Conservation (phyloP, 2,329 filamentous ascomycete genomes). For the Epichloe aotearoae region DNA sequence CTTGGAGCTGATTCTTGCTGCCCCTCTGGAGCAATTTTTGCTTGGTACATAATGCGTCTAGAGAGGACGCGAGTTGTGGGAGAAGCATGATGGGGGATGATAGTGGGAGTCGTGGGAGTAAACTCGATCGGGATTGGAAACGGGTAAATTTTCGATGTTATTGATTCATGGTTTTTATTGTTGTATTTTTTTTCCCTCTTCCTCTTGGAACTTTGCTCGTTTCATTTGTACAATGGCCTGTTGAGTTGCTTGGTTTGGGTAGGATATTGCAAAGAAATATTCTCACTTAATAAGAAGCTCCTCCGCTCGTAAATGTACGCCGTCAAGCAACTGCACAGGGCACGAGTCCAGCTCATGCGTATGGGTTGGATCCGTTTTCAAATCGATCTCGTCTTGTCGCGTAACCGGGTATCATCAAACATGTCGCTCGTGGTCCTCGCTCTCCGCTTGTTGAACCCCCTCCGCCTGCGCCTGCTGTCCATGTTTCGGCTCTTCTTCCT, state of each 20-base stretch:
- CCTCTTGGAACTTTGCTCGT: not conserved
- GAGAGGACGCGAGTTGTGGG: slow-evolving; percentile 1
- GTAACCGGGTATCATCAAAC: no score
- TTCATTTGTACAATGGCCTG: slow-evolving; percentile 1
- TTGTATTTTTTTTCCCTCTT: not conserved
- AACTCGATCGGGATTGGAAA: slow-evolving; percentile 3
- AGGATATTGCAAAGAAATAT: slow-evolving; percentile 13
- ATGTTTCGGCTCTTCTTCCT: slow-evolving; percentile 30
- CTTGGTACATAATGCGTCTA: slow-evolving; percentile 8
- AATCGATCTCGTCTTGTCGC: not conserved
- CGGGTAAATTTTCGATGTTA: slow-evolving; percentile 1
- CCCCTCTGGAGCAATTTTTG: not conserved
- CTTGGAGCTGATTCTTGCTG: not conserved
- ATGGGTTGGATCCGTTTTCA: not conserved
- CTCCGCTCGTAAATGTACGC: not conserved
- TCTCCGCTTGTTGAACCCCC: slow-evolving; percentile 14
- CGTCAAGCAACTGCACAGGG: not conserved
- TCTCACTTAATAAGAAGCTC: slow-evolving; percentile 1
- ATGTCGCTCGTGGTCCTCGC: slow-evolving; percentile 10
- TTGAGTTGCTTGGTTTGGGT: slow-evolving; percentile 10
- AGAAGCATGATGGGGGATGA: not conserved
- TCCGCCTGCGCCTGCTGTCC: slow-evolving; percentile 16
- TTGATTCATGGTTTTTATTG: not conserved
- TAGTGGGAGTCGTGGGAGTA: slow-evolving; percentile 5
- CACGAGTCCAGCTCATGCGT: not conserved